Evolutionary conservation across 805 yeast genomes (phyloP).

Genomic region (Vanderwaltozyma verrucispora): DNA sequence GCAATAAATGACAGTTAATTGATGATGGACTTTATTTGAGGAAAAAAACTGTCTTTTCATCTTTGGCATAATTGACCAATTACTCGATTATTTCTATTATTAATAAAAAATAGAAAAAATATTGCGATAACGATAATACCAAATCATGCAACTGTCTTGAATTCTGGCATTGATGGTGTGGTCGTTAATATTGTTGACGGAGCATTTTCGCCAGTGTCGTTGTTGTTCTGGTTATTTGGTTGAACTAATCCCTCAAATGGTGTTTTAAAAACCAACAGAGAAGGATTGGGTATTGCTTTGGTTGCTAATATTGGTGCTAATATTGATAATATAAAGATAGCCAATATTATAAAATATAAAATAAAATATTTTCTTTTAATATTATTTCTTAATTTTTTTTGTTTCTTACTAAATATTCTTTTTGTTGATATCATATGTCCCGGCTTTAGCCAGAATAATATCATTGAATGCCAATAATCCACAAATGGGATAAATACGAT

Average conservation of each 20-base stretch:
- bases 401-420: conserved; percentile 32
- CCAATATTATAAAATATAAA: conserved; percentile 35
- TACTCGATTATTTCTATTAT: too few species aligned
- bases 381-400: conserved; percentile 31
- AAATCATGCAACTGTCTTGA: conserved; percentile 26
- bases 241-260: conserved; percentile 39
- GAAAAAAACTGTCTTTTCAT: too few species aligned
- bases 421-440: conserved; percentile 28
- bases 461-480: conserved; percentile 56
- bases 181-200: conserved; percentile 36
- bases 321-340: conserved; percentile 33
- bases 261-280: conserved; percentile 13
- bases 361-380: conserved; percentile 37
- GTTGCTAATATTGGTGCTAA: conserved; percentile 39
- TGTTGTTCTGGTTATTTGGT: conserved; percentile 49
- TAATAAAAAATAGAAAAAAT: too few species aligned
- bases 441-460: conserved; percentile 60
- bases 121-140: too few species aligned
- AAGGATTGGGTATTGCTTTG: conserved; percentile 20
- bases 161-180: conserved; percentile 27
- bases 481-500: conserved; percentile 51
- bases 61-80: too few species aligned
- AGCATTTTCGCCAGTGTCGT: conserved; percentile 55
- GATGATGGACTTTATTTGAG: too few species aligned
- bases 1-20: too few species aligned